phyloP scores from a whole-genome alignment of 148 eudicot species.

The Heliosperma pusillum region DNA sequence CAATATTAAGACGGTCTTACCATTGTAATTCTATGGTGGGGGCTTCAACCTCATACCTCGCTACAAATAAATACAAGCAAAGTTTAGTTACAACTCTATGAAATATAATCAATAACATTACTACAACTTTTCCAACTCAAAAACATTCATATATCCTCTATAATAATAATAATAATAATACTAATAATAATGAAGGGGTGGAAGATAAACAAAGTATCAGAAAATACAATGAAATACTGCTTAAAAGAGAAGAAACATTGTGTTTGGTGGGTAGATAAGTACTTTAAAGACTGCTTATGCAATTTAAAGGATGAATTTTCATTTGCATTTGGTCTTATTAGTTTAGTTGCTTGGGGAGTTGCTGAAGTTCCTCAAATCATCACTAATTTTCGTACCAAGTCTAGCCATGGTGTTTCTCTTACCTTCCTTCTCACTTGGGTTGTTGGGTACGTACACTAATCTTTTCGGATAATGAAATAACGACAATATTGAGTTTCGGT shows the following conservation, averaged over 20 bases:
- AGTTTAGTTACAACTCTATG: background rate
- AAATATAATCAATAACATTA: too few species aligned
- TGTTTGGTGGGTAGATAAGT: conserved; percentile 60
- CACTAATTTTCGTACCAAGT: conserved; percentile 81
- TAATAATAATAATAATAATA: background rate
- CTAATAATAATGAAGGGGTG: conserved; percentile 6
- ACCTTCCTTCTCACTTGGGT: conserved; percentile 85
- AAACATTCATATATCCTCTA: background rate
- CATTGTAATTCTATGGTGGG: background rate
- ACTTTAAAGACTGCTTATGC: conserved; percentile 85
- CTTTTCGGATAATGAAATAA: too few species aligned
- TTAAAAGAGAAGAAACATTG: conserved; percentile 57
- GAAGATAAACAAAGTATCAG: background rate
- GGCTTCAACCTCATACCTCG: background rate
- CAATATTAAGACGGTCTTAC: too few species aligned
- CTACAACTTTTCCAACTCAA: too few species aligned
- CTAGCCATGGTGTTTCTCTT: conserved; percentile 93
- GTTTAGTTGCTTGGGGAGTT: conserved; percentile 80
- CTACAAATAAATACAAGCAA: background rate
- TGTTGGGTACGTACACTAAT: too few species aligned
- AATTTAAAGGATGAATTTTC: conserved; percentile 62
- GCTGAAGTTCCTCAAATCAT: conserved; percentile 98
- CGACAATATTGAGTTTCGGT: background rate
- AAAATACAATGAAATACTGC: conserved; percentile 45
- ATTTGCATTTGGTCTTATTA: conserved; percentile 64